Conservation (phyloP, 2,329 filamentous ascomycete genomes). For the Cladosporium velox region DNA sequence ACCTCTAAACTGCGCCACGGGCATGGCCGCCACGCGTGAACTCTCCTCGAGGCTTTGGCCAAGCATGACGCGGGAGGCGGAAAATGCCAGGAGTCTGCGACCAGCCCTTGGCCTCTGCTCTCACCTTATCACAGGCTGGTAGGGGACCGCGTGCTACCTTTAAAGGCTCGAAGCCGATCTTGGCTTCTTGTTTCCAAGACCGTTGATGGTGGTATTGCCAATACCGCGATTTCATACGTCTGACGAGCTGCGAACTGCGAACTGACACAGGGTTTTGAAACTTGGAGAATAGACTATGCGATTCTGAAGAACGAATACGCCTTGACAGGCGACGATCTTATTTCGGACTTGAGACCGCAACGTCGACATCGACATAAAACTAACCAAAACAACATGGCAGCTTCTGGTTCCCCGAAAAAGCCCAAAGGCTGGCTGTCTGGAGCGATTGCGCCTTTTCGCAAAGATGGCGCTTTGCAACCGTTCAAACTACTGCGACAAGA, state of each 20-base stretch:
- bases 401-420: neutral
- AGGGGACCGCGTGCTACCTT: constrained; percentile 7
- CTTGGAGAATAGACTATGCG: neutral
- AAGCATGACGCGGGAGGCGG: constrained; percentile 15
- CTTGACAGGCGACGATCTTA: neutral
- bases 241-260: neutral
- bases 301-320: neutral
- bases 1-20: constrained; percentile 7
- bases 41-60: neutral
- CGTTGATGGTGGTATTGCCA: neutral
- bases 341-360: neutral
- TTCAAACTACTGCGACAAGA: constrained; percentile 39
- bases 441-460: constrained; percentile 24
- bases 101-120: constrained; percentile 2
- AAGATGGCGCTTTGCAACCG: constrained; percentile 33
- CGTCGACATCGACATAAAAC: neutral
- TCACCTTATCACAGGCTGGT: constrained; percentile 9
- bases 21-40: neutral
- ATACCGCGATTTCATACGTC: neutral
- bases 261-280: neutral
- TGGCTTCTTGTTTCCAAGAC: constrained; percentile 6
- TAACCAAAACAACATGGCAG: neutral
- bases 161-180: constrained; percentile 8
- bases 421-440: constrained; percentile 9
- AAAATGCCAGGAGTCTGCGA: neutral